phyloP scores from a whole-genome alignment of 2,329 filamentous ascomycete genomes.

The Xylariaceae sp. region DNA sequence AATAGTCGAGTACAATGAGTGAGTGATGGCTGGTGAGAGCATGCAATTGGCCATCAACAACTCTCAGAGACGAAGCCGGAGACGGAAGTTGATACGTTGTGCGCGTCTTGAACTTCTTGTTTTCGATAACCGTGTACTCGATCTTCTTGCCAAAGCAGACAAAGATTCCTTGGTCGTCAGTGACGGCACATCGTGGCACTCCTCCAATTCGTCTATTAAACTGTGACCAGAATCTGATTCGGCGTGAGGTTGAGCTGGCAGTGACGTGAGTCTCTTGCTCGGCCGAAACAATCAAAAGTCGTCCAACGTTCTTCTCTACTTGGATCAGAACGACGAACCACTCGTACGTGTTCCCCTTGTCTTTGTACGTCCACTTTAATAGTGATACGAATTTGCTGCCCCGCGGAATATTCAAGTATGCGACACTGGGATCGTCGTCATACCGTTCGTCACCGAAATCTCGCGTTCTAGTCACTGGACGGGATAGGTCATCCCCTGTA shows the following conservation, averaged over 20 bases:
- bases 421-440: conserved; percentile 40
- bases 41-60: conserved; percentile 44
- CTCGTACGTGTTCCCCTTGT: conserved; percentile 53
- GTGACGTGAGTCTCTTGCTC: conserved; percentile 26
- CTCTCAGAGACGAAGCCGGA: conserved; percentile 44
- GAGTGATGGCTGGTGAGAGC: conserved; percentile 52
- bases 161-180: conserved; percentile 52
- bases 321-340: conserved; percentile 53
- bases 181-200: conserved; percentile 53
- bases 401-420: conserved; percentile 46
- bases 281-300: conserved; percentile 52
- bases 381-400: conserved; percentile 58
- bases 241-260: conserved; percentile 27
- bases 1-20: conserved; percentile 48
- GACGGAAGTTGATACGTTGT: conserved; percentile 49
- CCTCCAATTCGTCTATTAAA: conserved; percentile 35
- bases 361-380: conserved; percentile 57
- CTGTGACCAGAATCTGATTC: conserved; percentile 50
- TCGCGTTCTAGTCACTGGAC: conserved; percentile 31
- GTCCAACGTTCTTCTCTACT: conserved; percentile 36
- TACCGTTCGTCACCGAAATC: conserved; percentile 31
- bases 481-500: conserved; percentile 48
- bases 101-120: conserved; percentile 47
- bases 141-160: conserved; percentile 49
- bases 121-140: conserved; percentile 52